phyloP scores from a whole-genome alignment of 73 alveolate genomes.

The Paramecium primaurelia region DNA sequence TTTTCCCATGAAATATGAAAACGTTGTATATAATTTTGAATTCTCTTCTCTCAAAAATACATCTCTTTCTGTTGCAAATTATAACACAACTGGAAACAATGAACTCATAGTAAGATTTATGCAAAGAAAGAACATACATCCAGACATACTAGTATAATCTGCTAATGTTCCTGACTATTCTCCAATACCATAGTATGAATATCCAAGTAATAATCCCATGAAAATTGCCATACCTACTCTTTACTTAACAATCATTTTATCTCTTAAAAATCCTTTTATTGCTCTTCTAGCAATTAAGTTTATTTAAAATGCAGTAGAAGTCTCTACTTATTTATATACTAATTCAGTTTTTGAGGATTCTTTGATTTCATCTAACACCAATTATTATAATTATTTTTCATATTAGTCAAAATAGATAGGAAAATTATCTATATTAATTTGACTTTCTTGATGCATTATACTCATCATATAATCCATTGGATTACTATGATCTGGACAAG shows the following conservation, averaged over 20 bases:
- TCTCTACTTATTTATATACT: slow-evolving; percentile 18
- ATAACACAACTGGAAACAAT: slow-evolving; percentile 26
- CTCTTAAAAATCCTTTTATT: slow-evolving; percentile 5
- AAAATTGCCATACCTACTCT: slow-evolving; percentile 12
- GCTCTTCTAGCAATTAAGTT: neutral
- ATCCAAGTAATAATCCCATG: slow-evolving; percentile 37
- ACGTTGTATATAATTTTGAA: slow-evolving; percentile 45
- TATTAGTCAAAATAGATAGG: neutral
- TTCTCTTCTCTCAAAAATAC: slow-evolving; percentile 60
- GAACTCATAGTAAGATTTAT: slow-evolving; percentile 38
- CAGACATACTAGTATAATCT: neutral
- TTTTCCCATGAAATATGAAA: slow-evolving; percentile 53
- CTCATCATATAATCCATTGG: slow-evolving; percentile 55
- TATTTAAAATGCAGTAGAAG: neutral
- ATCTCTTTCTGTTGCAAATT: slow-evolving; percentile 55
- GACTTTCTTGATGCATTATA: slow-evolving; percentile 5
- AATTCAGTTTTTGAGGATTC: slow-evolving; percentile 1
- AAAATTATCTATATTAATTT: neutral
- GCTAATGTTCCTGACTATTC: neutral
- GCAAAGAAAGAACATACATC: slow-evolving; percentile 49
- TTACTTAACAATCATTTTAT: neutral
- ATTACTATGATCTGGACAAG: slow-evolving; percentile 46
- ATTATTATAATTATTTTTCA: neutral
- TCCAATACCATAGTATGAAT: neutral
- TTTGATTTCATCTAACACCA: neutral